These are phyloP conservation scores for Epicoccum nigrum DNA, from an alignment of 2,329 filamentous ascomycete genomes.

Conservation along the genomic window DNA sequence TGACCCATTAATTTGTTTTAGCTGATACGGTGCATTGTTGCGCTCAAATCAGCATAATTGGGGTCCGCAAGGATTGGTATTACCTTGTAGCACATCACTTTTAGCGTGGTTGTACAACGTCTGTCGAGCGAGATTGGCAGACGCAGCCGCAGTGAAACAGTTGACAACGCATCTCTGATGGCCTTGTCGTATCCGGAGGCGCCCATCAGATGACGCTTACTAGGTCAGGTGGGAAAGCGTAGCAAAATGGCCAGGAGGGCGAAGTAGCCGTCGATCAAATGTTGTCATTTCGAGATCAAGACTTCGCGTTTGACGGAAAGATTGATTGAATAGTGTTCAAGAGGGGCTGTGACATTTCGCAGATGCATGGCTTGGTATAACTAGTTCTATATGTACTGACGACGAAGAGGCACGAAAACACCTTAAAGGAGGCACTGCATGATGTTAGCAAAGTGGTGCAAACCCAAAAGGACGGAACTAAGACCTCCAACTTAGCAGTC, in stretches of 20 bases:
- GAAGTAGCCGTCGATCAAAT: neutral
- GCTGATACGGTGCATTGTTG: conserved; percentile 4
- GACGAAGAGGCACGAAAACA: too few relatives aligned
- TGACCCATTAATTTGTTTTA: conserved; percentile 8
- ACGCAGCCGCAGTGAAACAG: conserved; percentile 29
- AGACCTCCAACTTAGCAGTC: conserved; percentile 1
- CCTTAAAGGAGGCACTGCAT: neutral
- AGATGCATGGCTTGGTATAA: neutral
- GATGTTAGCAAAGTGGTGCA: neutral
- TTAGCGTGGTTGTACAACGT: conserved; percentile 26
- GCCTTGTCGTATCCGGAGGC: conserved; percentile 5
- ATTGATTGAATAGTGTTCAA: neutral
- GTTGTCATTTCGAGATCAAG: neutral
- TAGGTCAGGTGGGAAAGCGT: neutral
- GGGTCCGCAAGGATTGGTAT: conserved; percentile 9
- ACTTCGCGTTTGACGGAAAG: neutral
- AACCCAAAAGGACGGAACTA: neutral
- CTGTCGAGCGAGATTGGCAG: conserved; percentile 24
- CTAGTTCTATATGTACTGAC: neutral
- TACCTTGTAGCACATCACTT: conserved; percentile 26
- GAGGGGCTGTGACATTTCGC: neutral
- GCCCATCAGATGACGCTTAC: conserved; percentile 12
- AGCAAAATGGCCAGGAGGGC: neutral
- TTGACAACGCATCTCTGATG: conserved; percentile 29
- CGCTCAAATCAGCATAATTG: neutral